Evolutionary conservation across 2,329 filamentous ascomycete genomes (phyloP).

Genomic region (Penicillium occitanis): DNA sequence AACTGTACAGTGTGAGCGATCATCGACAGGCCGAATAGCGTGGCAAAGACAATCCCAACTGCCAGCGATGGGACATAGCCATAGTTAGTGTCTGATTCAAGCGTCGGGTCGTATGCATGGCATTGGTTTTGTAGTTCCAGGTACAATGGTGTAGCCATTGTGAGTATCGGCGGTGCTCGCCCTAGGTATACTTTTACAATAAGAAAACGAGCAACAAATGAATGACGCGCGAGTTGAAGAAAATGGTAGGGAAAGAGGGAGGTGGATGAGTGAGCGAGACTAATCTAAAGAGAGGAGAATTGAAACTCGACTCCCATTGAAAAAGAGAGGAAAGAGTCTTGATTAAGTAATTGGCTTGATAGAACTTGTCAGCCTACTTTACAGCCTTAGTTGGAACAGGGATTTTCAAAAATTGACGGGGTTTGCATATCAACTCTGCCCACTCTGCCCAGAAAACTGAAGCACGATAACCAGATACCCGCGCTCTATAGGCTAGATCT

Average conservation of each 20-base stretch:
- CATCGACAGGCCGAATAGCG: conserved; percentile 47
- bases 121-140: not conserved
- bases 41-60: conserved; percentile 48
- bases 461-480: not conserved
- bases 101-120: not conserved
- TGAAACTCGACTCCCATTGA: not conserved
- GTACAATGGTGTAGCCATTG: not conserved
- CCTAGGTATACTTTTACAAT: not conserved
- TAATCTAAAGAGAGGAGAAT: not conserved
- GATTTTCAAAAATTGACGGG: not conserved
- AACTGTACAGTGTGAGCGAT: conserved; percentile 37
- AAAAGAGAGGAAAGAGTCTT: not conserved
- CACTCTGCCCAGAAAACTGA: not conserved
- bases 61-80: conserved; percentile 48
- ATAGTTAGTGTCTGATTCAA: conserved; percentile 33
- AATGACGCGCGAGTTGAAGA: not conserved
- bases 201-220: not conserved
- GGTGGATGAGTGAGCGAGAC: not conserved
- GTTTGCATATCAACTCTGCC: not conserved
- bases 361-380: not conserved
- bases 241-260: not conserved
- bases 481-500: not conserved
- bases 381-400: not conserved
- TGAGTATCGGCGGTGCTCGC: not conserved
- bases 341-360: conserved; percentile 5